Evolutionary conservation across 306 rosid genomes (phyloP).

Genomic region (Oxytropis ochrocephala): DNA sequence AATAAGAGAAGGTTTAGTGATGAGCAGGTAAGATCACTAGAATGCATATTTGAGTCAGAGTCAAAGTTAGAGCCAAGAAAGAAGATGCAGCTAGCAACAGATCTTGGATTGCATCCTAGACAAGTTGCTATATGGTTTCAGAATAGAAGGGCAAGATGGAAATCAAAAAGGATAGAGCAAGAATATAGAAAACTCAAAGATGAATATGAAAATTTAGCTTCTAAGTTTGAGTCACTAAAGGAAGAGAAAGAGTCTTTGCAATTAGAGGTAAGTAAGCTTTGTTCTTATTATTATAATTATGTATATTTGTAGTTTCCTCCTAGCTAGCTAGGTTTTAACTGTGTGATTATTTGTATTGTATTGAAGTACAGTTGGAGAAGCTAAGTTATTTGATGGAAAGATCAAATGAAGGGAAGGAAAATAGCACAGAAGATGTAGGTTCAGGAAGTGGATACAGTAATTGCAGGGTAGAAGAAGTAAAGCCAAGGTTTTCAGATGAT

Average conservation of each 20-base stretch:
- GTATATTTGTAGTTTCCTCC: neutral
- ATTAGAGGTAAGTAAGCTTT: slow-evolving; percentile 45
- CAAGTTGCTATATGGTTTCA: slow-evolving; percentile 98
- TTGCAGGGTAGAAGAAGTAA: slow-evolving; percentile 27
- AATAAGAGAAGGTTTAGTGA: slow-evolving; percentile 75
- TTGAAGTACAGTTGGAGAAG: slow-evolving; percentile 50
- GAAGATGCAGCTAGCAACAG: slow-evolving; percentile 72
- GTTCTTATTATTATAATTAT: neutral
- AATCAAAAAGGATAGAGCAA: slow-evolving; percentile 73
- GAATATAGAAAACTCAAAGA: slow-evolving; percentile 60
- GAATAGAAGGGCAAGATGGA: slow-evolving; percentile 95
- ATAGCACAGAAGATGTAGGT: slow-evolving; percentile 28
- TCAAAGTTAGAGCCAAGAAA: slow-evolving; percentile 79
- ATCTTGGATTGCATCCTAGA: slow-evolving; percentile 86
- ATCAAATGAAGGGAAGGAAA: slow-evolving; percentile 27
- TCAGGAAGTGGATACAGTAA: slow-evolving; percentile 32
- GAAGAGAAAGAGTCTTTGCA: slow-evolving; percentile 71
- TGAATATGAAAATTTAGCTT: slow-evolving; percentile 50
- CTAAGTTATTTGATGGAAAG: slow-evolving; percentile 39
- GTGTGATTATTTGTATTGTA: slow-evolving; percentile 6
- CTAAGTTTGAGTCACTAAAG: slow-evolving; percentile 56
- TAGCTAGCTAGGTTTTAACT: neutral
- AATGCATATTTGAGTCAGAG: slow-evolving; percentile 68
- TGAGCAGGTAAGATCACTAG: slow-evolving; percentile 66
- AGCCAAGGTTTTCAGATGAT: slow-evolving; percentile 25